A percentile compares a stretch with the other conserved stretches of the same genome.
Evolutionary conservation across 164 flowering plant genomes (phyloP).

Genomic region (Magnolia changhungtana): DNA sequence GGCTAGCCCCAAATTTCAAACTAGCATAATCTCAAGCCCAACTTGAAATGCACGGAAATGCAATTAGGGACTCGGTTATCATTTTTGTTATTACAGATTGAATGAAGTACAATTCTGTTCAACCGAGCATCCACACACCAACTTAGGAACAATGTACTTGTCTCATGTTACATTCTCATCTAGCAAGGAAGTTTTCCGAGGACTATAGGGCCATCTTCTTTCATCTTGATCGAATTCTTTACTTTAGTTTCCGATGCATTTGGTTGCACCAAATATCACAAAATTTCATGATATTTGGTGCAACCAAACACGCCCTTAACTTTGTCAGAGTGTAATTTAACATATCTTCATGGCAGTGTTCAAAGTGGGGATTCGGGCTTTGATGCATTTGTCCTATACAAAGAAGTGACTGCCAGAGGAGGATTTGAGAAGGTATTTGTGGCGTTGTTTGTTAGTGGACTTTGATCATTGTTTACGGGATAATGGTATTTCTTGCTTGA

Average conservation of each 20-base stretch:
- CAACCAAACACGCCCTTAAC: neutral
- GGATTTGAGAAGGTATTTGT: slow-evolving; percentile 34
- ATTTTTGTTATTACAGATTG: too few relatives aligned
- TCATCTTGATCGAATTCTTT: neutral
- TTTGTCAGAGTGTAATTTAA: neutral
- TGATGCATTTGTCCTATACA: slow-evolving; percentile 35
- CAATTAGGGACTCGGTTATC: too few relatives aligned
- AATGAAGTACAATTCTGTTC: too few relatives aligned
- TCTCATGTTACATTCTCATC: neutral
- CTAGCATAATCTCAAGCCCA: too few relatives aligned
- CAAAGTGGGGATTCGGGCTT: slow-evolving; percentile 19
- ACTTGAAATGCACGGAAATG: too few relatives aligned
- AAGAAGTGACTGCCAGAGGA: slow-evolving; percentile 43
- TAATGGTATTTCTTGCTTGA: too few relatives aligned
- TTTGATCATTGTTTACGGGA: neutral
- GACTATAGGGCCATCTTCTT: neutral
- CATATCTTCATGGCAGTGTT: slow-evolving; percentile 22
- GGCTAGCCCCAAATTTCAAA: too few relatives aligned
- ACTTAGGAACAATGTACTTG: neutral
- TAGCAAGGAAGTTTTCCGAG: neutral
- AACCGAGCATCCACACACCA: too few relatives aligned
- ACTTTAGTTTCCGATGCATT: neutral
- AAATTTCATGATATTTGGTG: neutral
- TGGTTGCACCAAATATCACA: neutral
- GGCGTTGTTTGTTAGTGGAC: neutral